Evolutionary conservation across 495 filamentous ascomycete species (phyloP), one percentile per base, ranked within the genome.

Genomic region (Tricharina praecox): DNA sequence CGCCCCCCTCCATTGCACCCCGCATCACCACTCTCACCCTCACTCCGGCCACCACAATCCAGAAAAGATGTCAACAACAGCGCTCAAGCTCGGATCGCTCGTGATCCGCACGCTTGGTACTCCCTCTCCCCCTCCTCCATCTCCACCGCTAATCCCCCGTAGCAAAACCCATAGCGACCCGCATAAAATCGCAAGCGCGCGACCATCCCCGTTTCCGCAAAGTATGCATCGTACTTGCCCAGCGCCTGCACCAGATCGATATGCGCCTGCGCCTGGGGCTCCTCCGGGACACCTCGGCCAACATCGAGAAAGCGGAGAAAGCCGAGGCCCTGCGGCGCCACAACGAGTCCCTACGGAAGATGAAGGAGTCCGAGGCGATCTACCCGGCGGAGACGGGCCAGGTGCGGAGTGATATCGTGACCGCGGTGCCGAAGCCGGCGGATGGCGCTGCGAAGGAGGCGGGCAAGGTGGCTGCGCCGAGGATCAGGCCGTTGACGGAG

Each of bases 151-250:
- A 38, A 38, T 16, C 5, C 37, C 10, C 37, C 18, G 2, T 20
- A 26, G 45, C 45, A 11, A 48, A 48, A 39, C 45, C 45, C 1
- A 48, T 48, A 1, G 45, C 45, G 15, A 48, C 30, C 1, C 77
- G 74, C 62, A 93, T 99, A 66, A 96, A 94, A 65, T 72, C 70
- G 20, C 87, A 95, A 70, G 92, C 90, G 13, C 82, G 82, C 54
- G 92, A 99, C 59, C 92, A 96, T 67, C 83, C 86, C 38, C 70
- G 77, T 15, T 99, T 96, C 66, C 82, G 92, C 15, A 65, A 64
- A n/a, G 21, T 76, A 32, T 84, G 79, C 60, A 65, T 84, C 53
- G 63, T 64, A 20, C 76, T 92, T 61, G 92, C 90, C 21, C 90
- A 99, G 53, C 62, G 70, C 4, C 79, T 99, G 26, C 90, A 99